These are phyloP conservation scores for Metarhizium rileyi DNA, from an alignment of 2,329 filamentous ascomycete species.

Conservation along the genomic window DNA sequence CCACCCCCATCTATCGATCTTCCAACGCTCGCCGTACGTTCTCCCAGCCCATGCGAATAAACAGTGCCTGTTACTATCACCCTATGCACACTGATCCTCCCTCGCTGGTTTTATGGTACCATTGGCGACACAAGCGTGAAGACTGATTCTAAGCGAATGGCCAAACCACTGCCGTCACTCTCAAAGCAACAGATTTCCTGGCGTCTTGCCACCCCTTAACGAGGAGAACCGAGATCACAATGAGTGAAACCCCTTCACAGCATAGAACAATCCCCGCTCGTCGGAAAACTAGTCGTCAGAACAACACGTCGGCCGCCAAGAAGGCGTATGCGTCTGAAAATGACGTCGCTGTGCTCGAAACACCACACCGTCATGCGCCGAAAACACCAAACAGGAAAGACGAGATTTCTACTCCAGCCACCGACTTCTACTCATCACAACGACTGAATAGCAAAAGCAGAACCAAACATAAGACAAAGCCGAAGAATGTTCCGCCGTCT, in stretches of 20 bases:
- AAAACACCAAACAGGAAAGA: constrained; percentile 38
- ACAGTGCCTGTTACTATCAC: neutral
- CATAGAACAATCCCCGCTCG: constrained; percentile 22
- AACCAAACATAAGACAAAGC: constrained; percentile 18
- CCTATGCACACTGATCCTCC: neutral
- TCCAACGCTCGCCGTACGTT: neutral
- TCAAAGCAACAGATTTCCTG: neutral
- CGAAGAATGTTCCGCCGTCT: constrained; percentile 22
- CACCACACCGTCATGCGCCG: constrained; percentile 24
- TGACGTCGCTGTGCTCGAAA: constrained; percentile 28
- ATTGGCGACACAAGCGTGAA: neutral
- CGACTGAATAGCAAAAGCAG: constrained; percentile 20
- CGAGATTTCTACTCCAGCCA: constrained; percentile 25
- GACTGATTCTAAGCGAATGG: neutral
- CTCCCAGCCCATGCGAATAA: neutral
- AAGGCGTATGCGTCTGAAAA: constrained; percentile 53
- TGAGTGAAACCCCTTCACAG: constrained; percentile 6
- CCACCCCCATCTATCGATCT: too few species aligned
- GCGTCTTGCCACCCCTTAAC: neutral
- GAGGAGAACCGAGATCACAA: neutral
- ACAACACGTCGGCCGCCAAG: constrained; percentile 30
- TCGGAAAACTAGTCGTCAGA: constrained; percentile 30
- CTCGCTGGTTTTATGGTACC: neutral
- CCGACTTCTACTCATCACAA: constrained; percentile 14
- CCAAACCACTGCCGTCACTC: neutral